A percentile compares a stretch with the other conserved stretches of the same genome.
These are phyloP conservation scores for Lachancea mirantina DNA, from an alignment of 805 yeast genomes.

Conservation along the genomic window DNA sequence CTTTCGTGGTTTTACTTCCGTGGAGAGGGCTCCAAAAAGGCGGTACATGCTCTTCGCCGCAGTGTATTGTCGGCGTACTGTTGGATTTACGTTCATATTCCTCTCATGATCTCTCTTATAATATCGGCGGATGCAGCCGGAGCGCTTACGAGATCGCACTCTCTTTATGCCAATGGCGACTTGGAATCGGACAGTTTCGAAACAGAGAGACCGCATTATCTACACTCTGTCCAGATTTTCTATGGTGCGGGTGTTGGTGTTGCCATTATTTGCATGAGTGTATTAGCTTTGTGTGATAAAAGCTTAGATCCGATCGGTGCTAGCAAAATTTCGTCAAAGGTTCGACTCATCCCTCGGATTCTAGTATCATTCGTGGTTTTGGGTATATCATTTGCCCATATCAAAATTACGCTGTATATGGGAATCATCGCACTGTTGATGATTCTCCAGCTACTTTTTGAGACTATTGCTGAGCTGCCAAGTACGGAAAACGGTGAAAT, in stretches of 20 bases:
- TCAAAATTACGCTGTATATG: slow-evolving; percentile 4
- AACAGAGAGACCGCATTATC: slow-evolving; percentile 1
- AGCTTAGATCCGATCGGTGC: background rate
- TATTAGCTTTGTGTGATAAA: slow-evolving; percentile 1
- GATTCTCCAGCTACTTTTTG: slow-evolving; percentile 2
- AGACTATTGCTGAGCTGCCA: slow-evolving; percentile 3
- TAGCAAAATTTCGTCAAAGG: background rate
- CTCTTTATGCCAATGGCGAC: slow-evolving; percentile 1
- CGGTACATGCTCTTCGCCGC: too few species aligned
- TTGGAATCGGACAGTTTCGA: background rate
- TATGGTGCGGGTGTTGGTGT: slow-evolving; percentile 1
- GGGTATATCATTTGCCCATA: slow-evolving; percentile 5
- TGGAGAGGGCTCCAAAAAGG: too few species aligned
- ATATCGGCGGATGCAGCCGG: slow-evolving; percentile 10
- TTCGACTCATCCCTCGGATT: background rate
- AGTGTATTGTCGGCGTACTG: too few species aligned
- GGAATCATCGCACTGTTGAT: slow-evolving; percentile 4
- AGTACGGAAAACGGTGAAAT: background rate
- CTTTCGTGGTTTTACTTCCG: too few species aligned
- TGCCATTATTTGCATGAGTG: background rate
- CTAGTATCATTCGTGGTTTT: background rate
- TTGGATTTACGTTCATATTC: slow-evolving; percentile 6
- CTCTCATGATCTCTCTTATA: slow-evolving; percentile 5
- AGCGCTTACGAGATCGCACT: slow-evolving; percentile 4
- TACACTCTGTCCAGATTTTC: slow-evolving; percentile 2